Conservation (phyloP, 2,329 filamentous ascomycete species). For the Paraconiothyrium sp. region DNA sequence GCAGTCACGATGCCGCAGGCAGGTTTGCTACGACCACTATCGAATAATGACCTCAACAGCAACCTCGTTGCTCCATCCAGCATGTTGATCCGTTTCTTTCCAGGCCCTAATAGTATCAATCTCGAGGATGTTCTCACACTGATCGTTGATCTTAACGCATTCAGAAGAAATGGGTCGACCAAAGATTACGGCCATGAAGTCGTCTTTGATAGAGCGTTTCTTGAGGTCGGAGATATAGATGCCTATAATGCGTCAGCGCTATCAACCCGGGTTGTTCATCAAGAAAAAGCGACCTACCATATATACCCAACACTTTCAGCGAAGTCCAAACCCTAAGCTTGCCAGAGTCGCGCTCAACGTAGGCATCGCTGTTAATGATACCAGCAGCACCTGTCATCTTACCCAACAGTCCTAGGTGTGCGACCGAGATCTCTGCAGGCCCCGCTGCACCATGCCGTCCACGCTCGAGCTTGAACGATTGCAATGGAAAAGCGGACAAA, state of each 20-base stretch:
- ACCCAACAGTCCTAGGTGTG: constrained; percentile 78
- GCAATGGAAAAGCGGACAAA: constrained; percentile 75
- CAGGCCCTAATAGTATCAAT: constrained; percentile 82
- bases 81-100: constrained; percentile 74
- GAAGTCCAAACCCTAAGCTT: constrained; percentile 72
- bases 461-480: constrained; percentile 59
- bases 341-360: constrained; percentile 64
- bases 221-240: constrained; percentile 79
- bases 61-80: constrained; percentile 75
- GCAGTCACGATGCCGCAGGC: neutral
- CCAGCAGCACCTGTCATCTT: constrained; percentile 93
- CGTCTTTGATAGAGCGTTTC: constrained; percentile 65
- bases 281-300: constrained; percentile 62
- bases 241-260: constrained; percentile 57
- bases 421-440: constrained; percentile 60
- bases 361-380: constrained; percentile 70
- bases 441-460: constrained; percentile 50
- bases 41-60: constrained; percentile 46
- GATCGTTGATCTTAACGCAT: constrained; percentile 68
- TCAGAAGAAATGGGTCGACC: constrained; percentile 73
- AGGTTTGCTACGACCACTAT: constrained; percentile 16
- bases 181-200: constrained; percentile 79
- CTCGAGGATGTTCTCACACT: constrained; percentile 71
- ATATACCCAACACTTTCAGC: constrained; percentile 80
- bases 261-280: neutral